Percentiles rank a stretch among this genome's conserved stretches.
Evolutionary conservation across 768 basidiomycete species (phyloP).

Genomic region (Calocybe cyanea): DNA sequence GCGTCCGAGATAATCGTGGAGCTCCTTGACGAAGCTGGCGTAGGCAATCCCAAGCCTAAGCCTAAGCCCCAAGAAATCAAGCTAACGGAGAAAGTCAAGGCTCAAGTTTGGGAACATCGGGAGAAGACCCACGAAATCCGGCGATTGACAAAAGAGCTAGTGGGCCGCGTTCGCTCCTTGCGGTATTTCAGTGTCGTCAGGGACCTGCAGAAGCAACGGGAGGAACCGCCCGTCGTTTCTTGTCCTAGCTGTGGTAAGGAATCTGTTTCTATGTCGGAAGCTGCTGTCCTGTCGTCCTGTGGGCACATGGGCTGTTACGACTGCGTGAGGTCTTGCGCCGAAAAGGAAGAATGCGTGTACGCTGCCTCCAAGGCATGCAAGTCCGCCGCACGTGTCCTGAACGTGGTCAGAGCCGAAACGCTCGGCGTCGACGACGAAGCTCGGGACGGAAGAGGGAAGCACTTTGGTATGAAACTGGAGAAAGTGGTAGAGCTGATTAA

Average conservation of each 20-base stretch:
- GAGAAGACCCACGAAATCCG: constrained; percentile 87
- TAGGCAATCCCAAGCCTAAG: constrained; percentile 43
- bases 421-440: constrained; percentile 77
- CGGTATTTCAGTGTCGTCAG: constrained; percentile 92
- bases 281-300: constrained; percentile 87
- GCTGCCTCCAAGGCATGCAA: constrained; percentile 65
- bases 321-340: constrained; percentile 71
- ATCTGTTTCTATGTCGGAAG: constrained; percentile 56
- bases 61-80: constrained; percentile 53
- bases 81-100: constrained; percentile 53
- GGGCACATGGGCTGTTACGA: constrained; percentile 82
- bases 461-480: constrained; percentile 82
- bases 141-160: constrained; percentile 80
- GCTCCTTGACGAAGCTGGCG: constrained; percentile 60
- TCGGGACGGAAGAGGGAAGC: constrained; percentile 68
- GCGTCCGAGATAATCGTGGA: constrained; percentile 57
- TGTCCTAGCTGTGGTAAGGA: constrained; percentile 62
- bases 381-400: constrained; percentile 76
- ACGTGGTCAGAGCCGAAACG: constrained; percentile 77
- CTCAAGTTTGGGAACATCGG: constrained; percentile 73
- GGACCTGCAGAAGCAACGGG: constrained; percentile 76
- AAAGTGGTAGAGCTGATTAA: constrained; percentile 72
- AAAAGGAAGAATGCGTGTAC: constrained; percentile 79
- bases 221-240: constrained; percentile 50
- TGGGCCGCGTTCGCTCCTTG: constrained; percentile 84